These are phyloP conservation scores for Wakefieldia striispora DNA, from an alignment of 768 basidiomycete species.

Conservation along the genomic window DNA sequence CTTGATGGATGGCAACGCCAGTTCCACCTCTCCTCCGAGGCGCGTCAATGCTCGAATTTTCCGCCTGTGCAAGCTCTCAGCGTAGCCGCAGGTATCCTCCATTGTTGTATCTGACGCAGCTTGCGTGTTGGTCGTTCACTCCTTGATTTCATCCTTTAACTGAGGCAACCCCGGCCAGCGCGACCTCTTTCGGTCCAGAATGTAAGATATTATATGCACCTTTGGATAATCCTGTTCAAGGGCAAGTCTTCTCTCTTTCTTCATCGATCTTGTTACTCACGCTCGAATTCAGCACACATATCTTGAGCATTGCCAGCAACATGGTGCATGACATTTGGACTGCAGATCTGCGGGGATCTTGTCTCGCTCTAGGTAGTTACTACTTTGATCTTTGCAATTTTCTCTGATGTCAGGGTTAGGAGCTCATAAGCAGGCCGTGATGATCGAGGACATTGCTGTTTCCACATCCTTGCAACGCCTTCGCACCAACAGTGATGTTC, in stretches of 20 bases:
- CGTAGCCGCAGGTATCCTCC: conserved; percentile 44
- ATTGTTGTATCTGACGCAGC: conserved; percentile 45
- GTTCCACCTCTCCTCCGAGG: conserved; percentile 36
- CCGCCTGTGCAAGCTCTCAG: background rate
- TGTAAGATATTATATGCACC: conserved; percentile 45
- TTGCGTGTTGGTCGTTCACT: conserved; percentile 44
- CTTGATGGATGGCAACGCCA: conserved; percentile 40
- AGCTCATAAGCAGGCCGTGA: conserved; percentile 48
- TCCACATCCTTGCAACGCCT: conserved; percentile 38
- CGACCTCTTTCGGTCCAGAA: conserved; percentile 54
- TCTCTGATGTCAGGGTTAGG: conserved; percentile 37
- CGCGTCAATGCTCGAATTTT: background rate
- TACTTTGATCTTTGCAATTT: background rate
- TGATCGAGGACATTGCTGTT: conserved; percentile 49
- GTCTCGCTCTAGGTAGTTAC: conserved; percentile 51
- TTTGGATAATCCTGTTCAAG: conserved; percentile 39
- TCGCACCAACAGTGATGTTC: conserved; percentile 60
- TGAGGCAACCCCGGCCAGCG: conserved; percentile 36
- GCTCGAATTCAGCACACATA: conserved; percentile 8
- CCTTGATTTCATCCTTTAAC: background rate
- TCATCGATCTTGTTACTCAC: background rate
- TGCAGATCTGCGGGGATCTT: conserved; percentile 46
- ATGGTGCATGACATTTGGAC: conserved; percentile 55
- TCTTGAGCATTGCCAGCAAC: conserved; percentile 35
- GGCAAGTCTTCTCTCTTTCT: conserved; percentile 31